Conservation (phyloP, 2,329 filamentous ascomycete species). For the Curvularia spicifera region DNA sequence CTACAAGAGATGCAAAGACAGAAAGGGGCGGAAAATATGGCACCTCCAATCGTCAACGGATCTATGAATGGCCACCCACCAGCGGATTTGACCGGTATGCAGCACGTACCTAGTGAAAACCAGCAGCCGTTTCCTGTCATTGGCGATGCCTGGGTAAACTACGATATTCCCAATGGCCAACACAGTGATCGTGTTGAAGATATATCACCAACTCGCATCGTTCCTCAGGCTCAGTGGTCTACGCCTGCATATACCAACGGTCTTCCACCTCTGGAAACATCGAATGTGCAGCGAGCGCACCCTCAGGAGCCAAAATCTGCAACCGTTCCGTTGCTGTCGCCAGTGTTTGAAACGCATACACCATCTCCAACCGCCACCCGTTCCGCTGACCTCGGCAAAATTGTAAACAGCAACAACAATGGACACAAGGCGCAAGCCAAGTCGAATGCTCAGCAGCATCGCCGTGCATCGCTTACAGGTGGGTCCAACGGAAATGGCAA, state of each 20-base stretch:
- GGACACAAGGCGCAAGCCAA: slow-evolving; percentile 39
- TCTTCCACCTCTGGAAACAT: slow-evolving; percentile 41
- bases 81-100: slow-evolving; percentile 30
- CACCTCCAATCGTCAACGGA: slow-evolving; percentile 36
- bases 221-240: slow-evolving; percentile 42
- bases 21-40: slow-evolving; percentile 30
- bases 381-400: slow-evolving; percentile 37
- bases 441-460: slow-evolving; percentile 35
- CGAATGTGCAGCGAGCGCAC: slow-evolving; percentile 54
- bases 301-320: slow-evolving; percentile 49
- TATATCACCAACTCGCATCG: slow-evolving; percentile 39
- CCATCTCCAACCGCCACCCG: slow-evolving; percentile 70
- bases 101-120: slow-evolving; percentile 32
- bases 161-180: slow-evolving; percentile 33
- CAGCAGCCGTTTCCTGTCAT: slow-evolving; percentile 37
- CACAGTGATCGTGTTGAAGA: slow-evolving; percentile 33
- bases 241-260: slow-evolving; percentile 39
- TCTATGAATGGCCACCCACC: slow-evolving; percentile 27
- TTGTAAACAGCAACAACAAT: slow-evolving; percentile 36
- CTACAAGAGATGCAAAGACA: slow-evolving; percentile 45
- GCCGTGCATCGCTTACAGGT: slow-evolving; percentile 37
- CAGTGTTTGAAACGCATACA: slow-evolving; percentile 75
- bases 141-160: slow-evolving; percentile 39
- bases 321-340: slow-evolving; percentile 64
- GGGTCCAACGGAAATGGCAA: slow-evolving; percentile 8